A percentile compares a stretch with the other conserved stretches of the same genome.
phyloP scores from a whole-genome alignment of 2,329 filamentous ascomycete genomes.

The Xylariaceae sp. region DNA sequence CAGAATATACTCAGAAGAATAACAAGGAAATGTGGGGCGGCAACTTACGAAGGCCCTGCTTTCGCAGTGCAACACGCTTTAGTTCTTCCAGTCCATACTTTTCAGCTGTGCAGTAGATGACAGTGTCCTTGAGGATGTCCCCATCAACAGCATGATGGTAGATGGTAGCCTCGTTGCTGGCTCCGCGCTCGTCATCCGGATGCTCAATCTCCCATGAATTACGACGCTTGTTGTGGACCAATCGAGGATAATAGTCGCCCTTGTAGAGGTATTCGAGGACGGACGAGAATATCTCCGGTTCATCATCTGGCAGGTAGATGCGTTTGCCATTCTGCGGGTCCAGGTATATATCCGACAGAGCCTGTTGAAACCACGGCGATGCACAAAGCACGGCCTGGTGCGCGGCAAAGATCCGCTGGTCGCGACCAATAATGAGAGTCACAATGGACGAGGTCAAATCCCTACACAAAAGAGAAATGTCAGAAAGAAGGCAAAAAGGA shows the following conservation, averaged over 20 bases:
- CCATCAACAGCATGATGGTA: slow-evolving; percentile 62
- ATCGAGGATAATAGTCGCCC: slow-evolving; percentile 83
- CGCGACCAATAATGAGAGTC: slow-evolving; percentile 73
- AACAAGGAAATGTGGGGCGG: not conserved
- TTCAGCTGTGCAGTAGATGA: slow-evolving; percentile 85
- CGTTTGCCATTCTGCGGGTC: slow-evolving; percentile 57
- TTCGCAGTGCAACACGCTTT: slow-evolving; percentile 77
- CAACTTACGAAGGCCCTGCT: slow-evolving; percentile 74
- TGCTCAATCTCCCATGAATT: slow-evolving; percentile 81
- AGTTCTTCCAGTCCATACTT: slow-evolving; percentile 79
- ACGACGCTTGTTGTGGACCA: slow-evolving; percentile 75
- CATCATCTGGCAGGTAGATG: slow-evolving; percentile 77
- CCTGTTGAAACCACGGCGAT: slow-evolving; percentile 73
- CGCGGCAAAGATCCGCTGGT: slow-evolving; percentile 83
- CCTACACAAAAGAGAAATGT: slow-evolving; percentile 35
- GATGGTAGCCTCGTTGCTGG: slow-evolving; percentile 63
- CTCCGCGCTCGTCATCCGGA: slow-evolving; percentile 41
- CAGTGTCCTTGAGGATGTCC: slow-evolving; percentile 78
- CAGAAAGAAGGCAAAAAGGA: slow-evolving; percentile 8
- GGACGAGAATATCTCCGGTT: slow-evolving; percentile 85
- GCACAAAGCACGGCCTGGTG: slow-evolving; percentile 79
- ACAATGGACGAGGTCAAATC: slow-evolving; percentile 65
- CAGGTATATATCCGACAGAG: slow-evolving; percentile 60
- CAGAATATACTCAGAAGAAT: slow-evolving; percentile 3
- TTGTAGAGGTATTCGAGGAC: slow-evolving; percentile 91